Evolutionary conservation across 2,329 filamentous ascomycete species (phyloP).

Genomic region (Ilyonectria robusta): DNA sequence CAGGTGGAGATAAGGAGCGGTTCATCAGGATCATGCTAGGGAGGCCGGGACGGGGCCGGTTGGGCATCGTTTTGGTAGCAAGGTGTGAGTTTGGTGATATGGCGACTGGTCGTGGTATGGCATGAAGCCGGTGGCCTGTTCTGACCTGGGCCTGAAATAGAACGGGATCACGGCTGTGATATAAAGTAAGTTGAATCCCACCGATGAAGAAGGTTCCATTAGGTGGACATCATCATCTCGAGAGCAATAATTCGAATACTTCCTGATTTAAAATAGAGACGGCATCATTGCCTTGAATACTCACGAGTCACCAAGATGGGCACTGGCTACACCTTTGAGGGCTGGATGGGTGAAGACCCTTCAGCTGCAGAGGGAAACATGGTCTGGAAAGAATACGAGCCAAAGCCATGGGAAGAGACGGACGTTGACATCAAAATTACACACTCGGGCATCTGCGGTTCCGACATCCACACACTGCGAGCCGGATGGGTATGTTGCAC

Average conservation of each 20-base stretch:
- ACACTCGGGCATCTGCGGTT: conserved; percentile 77
- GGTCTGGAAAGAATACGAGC: conserved; percentile 70
- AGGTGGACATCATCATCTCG: background rate
- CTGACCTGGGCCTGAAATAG: background rate
- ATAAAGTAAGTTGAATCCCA: conserved; percentile 18
- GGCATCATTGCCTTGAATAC: background rate
- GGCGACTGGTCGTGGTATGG: conserved; percentile 9
- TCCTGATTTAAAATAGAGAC: background rate
- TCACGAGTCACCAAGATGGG: conserved; percentile 9
- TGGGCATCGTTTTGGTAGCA: conserved; percentile 7
- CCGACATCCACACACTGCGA: conserved; percentile 71
- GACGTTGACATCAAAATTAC: conserved; percentile 77
- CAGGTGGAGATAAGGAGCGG: conserved; percentile 16
- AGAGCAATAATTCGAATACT: conserved; percentile 7
- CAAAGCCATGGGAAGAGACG: conserved; percentile 76
- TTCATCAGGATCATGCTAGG: conserved; percentile 12
- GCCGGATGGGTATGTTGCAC: conserved; percentile 63
- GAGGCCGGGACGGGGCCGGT: conserved; percentile 22
- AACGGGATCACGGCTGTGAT: background rate
- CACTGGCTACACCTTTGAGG: conserved; percentile 25
- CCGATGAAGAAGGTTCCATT: background rate
- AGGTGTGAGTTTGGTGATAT: conserved; percentile 16
- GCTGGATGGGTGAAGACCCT: conserved; percentile 63
- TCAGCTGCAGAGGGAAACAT: conserved; percentile 65
- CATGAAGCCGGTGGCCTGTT: conserved; percentile 21